Evolutionary conservation across 768 basidiomycete species (phyloP).

Genomic region (Lepiota venenata): DNA sequence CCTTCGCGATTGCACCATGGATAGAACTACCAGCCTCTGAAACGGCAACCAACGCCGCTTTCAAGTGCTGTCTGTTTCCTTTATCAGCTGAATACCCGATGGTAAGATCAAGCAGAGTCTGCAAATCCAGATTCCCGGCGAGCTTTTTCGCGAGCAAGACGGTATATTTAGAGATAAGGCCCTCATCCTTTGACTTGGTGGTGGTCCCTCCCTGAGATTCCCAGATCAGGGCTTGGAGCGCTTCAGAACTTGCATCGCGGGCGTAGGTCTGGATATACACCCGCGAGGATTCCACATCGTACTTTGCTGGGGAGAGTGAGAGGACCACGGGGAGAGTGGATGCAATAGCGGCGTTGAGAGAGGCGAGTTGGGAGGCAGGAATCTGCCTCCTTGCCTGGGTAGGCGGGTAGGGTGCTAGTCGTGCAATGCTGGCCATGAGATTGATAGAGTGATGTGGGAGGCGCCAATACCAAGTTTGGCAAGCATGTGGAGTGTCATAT

Average conservation of each 20-base stretch:
- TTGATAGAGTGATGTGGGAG: too few species aligned
- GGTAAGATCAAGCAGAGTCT: slow-evolving; percentile 59
- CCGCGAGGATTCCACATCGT: slow-evolving; percentile 39
- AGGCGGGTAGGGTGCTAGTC: slow-evolving; percentile 6
- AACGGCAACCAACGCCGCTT: slow-evolving; percentile 40
- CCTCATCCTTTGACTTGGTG: slow-evolving; percentile 34
- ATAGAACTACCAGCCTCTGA: slow-evolving; percentile 29
- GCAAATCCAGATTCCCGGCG: slow-evolving; percentile 45
- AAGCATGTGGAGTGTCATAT: too few species aligned
- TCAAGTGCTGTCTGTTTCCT: slow-evolving; percentile 33
- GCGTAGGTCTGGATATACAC: slow-evolving; percentile 57
- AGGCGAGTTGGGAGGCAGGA: slow-evolving; percentile 42
- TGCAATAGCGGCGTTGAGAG: slow-evolving; percentile 45
- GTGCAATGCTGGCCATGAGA: slow-evolving; percentile 1
- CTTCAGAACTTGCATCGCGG: slow-evolving; percentile 49
- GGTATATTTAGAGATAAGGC: slow-evolving; percentile 41
- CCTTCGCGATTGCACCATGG: slow-evolving; percentile 29
- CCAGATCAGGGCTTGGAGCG: slow-evolving; percentile 62
- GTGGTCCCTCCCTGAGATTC: slow-evolving; percentile 16
- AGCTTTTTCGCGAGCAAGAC: slow-evolving; percentile 58
- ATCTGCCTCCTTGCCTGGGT: slow-evolving; percentile 5
- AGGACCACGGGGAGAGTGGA: slow-evolving; percentile 45
- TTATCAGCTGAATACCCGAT: slow-evolving; percentile 50
- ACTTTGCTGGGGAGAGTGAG: slow-evolving; percentile 43
- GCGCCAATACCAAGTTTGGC: too few species aligned